Base-by-base conservation (phyloP, 306 rosid species). In the Oemleria cerasiformis region DNA sequence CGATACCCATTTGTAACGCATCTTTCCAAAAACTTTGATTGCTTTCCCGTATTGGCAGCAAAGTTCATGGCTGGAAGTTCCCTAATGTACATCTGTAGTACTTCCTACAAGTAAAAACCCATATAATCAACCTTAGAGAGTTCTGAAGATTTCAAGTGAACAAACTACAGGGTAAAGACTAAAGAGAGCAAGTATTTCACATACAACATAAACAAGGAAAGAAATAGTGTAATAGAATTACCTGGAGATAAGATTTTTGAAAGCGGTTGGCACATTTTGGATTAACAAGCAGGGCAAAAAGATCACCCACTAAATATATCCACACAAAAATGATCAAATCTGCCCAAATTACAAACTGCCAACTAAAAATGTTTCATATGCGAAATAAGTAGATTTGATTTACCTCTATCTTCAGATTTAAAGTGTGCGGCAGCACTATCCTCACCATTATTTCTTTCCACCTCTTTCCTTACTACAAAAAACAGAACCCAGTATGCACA, bases 31-130 rank as follows among this genome's bases (percentile, higher is more conserved):
- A 92, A 92, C 73, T 69, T 88, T 0, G 98, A 90, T 70, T 84
- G 74, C 69, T 90, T 92, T 80, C 98, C 98, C 0, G 98, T 90
- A 83, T 92, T 88, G 0, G 98, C 96, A 63, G 98, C 98, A 81
- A 75, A 92, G 67, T 82, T 91, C 98, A 92, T 92, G 5, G 87
- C 81, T 38, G 98, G 98, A 39, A 92, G 87, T 85, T 92, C 98
- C 67, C 65, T 82, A 78, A 38, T 80, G 60, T 90, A 92, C 85
- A 92, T 38, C 36, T 85, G 72, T 8, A 92, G 82, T 51, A 90
- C 92, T 60, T 90, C 90, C 98, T 92, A 78, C 79, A 47, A 66
- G 10, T 25, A 14, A 40, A 79, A 78, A 63, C 43, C 50, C 78
- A 77, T 1, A 16, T 23, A 9, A 23, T 23, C 50, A 42, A 23